Evolutionary conservation across 2,329 filamentous ascomycete genomes (phyloP), one percentile per base, ranked within the genome.

Genomic region (Zymoseptoria tritici): DNA sequence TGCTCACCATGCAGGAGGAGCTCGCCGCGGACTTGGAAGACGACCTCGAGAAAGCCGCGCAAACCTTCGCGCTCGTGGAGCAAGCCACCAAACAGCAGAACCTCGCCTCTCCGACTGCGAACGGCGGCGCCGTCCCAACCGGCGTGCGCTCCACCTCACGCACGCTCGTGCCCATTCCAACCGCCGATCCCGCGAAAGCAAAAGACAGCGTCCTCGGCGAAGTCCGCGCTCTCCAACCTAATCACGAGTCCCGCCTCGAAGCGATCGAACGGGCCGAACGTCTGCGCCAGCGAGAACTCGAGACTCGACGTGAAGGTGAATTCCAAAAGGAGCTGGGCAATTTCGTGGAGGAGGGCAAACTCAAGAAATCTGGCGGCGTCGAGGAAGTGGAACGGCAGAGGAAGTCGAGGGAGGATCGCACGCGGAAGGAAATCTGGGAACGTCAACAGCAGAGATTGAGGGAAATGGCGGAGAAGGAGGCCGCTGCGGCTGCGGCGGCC

Each of bases 241-340:
- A 99, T 71, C 94, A 99, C 73, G 91, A 97, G 74, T 86, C 90
- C 67, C 84, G 94, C 42, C 80, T 99, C 0, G 94, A 97, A 75
- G 94, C 94, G 42, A 99, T 99, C 66, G 92, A 97, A 74, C 86
- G 94, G n/a, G 94, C 94, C 0, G 94, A 97, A 77, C 94, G 92
- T 77, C 82, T 91, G 7, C 83, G 94, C 21, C 89, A 94, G 74
- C 91, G 90, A 72, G 94, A 99, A 72, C 82, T 99, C 0, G 89
- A 90, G 72, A 87, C 80, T 63, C 84, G 94, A 2, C 81, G 80
- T 19, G 83, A 83, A 24, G 89, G 87, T 42, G 89, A 90, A 29
- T 87, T 99, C 70, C 90, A 89, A 73, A 89, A 89, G 67, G 94
- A 99, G 74, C 83, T 99, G 8, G 84, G 85, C 16, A 82, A 77